Base-by-base conservation (phyloP, 768 basidiomycete species). In the Pleurotus tuoliensis region DNA sequence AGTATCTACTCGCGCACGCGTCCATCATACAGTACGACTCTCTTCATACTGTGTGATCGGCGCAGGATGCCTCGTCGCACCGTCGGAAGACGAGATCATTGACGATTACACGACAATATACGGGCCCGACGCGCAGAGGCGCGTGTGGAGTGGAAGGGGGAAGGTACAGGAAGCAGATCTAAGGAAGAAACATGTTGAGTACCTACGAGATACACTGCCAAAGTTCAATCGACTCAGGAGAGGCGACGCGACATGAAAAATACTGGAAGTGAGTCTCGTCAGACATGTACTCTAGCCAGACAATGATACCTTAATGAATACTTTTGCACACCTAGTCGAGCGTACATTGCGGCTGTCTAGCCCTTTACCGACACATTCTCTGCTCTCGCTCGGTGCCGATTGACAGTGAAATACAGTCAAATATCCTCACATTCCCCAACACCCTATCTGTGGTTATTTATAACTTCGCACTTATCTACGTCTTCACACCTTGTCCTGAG, bases 161-260 rank as follows among this genome's bases (percentile, higher is more conserved):
- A 83, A 85, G 61, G 76, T 86, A 0, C 93, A 95, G 64, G 94
- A 94, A 64, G 79, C 81, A 24, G 93, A 93, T 64, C 68, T 98
- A 58, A 78, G 92, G 53, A 74, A 81, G 45, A 98, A 98, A 66
- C 95, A 98, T 63, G 83, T 86, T 3, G 94, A 96, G 63, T 98
- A 98, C 69, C 76, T 98, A 51, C 77, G 86, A 43, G 96, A 98
- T 68, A 94, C 94, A 86, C 64, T 94, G 44, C 91, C 90, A 45
- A 93, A 94, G 72, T 94, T 94, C 65, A 93, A 94, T 68, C 73
- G 91, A 49, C 65, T 92, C 56, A 72, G 88, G 56, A 73, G 83
- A 50, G 83, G 80, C 18, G 83, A 85, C 60, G 82, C 79, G 30
- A 71, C 73, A 51, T 82, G 64, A 71, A 38, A 11, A 34, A 34